Evolutionary conservation across 108 stramenopile genomes (phyloP).

Genomic region (Schizochytrium sp.): DNA sequence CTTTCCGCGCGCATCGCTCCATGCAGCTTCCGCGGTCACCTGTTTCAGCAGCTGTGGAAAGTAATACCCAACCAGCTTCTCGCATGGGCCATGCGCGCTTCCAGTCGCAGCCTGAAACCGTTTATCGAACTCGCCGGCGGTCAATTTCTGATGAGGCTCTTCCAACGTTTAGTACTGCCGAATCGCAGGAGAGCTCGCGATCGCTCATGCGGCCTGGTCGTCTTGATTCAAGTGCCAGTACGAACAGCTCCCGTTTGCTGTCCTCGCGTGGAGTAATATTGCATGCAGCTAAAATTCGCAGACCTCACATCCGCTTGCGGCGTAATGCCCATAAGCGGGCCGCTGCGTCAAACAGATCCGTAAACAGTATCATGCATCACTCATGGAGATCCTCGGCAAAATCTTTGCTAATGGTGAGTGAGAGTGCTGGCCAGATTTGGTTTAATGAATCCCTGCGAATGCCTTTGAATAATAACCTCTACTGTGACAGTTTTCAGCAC

Average conservation of each 20-base stretch:
- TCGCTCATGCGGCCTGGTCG: too few relatives aligned
- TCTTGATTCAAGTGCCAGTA: too few relatives aligned
- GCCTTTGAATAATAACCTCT: constrained; percentile 45
- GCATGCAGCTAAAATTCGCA: background rate
- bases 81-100: background rate
- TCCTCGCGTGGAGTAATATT: constrained; percentile 13
- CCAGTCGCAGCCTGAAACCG: constrained; percentile 22
- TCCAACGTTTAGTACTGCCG: background rate
- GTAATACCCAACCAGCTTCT: too few relatives aligned
- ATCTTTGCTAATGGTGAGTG: constrained; percentile 1
- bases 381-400: constrained; percentile 51
- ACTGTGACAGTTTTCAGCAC: constrained; percentile 39
- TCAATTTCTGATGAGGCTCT: background rate
- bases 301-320: constrained; percentile 35
- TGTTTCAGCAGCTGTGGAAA: background rate
- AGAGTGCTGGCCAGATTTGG: constrained; percentile 21
- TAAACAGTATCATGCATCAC: background rate
- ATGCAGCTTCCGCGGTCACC: constrained; percentile 26
- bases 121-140: background rate
- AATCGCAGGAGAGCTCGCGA: too few relatives aligned
- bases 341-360: background rate
- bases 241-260: background rate
- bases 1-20: background rate
- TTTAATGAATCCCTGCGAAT: constrained; percentile 13
- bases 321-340: background rate